Evolutionary conservation across 495 filamentous ascomycete genomes (phyloP), one percentile per base, ranked within the genome.

Genomic region (Chaetomidium leptoderma): DNA sequence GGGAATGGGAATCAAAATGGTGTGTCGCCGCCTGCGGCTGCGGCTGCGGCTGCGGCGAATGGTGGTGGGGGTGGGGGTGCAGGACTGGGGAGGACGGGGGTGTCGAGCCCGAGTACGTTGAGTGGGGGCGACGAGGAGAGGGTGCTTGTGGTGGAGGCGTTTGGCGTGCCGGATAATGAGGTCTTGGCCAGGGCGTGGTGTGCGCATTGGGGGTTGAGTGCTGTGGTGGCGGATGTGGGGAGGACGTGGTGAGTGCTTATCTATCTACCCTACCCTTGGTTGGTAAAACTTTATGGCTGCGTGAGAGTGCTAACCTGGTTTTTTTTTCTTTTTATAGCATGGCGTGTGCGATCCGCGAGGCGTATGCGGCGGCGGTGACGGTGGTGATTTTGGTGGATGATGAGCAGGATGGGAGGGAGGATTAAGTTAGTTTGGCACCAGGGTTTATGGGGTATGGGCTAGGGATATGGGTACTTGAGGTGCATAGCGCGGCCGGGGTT

Each of bases 121-220:
- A 62, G 57, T 29, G 56, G 44, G 0, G 59, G 67, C 48, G 76
- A 81, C 46, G 70, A 81, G 10, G 83, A 86, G 58, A 75, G 75
- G 60, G 84, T 90, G 11, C 72, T 90, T 36, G 85, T 85, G 33
- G 76, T 90, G 17, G 82, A 89, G 70, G 85, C 86, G 27, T 83
- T 86, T 61, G 86, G 86, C 10, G 84, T 84, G 27, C 70, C 68
- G 45, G 86, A 90, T 66, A 89, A 88, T 57, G 86, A 88, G 68
- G 86, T 90, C 14, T 77, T 90, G 63, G 85, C 84, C 2, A 72
- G 86, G 48, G 86, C 86, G 42, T 89, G 86, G 86, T 88, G 84
- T 62, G 74, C 81, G 59, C 83, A 86, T 58, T 85, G 84, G 80
- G 86, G 86, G 21, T 67, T 87, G 53, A 81, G 76, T 43, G 86